Conservation (phyloP, 1,139 yeast genomes). For the Meyerozyma sp. region DNA sequence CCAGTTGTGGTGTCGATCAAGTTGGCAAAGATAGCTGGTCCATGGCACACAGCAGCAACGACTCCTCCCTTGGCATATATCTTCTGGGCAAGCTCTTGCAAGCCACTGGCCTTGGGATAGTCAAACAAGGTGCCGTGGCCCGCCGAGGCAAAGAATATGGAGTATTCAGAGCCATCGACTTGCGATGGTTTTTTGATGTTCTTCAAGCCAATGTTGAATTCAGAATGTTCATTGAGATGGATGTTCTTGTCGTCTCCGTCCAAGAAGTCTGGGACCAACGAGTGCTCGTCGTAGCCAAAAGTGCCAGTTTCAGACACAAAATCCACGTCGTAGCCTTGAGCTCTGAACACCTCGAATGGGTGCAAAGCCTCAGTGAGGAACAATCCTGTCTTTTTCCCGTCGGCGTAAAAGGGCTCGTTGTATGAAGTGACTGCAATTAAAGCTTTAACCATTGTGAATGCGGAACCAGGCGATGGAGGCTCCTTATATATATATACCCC, state of each 20-base stretch:
- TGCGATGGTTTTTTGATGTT: conserved; percentile 39
- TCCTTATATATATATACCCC: background rate
- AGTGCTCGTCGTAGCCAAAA: conserved; percentile 51
- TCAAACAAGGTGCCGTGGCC: conserved; percentile 63
- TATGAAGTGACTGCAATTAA: conserved; percentile 49
- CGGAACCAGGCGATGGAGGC: background rate
- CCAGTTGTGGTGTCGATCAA: conserved; percentile 39
- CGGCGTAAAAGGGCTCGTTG: conserved; percentile 46
- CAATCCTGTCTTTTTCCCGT: conserved; percentile 54
- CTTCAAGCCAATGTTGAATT: conserved; percentile 28
- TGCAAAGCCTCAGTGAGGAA: conserved; percentile 54
- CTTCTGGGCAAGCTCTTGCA: conserved; percentile 39
- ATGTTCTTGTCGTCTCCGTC: conserved; percentile 37
- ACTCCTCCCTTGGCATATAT: conserved; percentile 50
- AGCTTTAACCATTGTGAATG: conserved; percentile 27
- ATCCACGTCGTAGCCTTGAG: conserved; percentile 46
- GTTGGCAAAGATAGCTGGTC: conserved; percentile 50
- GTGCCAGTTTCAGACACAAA: conserved; percentile 56
- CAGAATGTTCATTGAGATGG: conserved; percentile 33
- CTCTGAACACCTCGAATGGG: conserved; percentile 44
- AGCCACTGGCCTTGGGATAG: conserved; percentile 45
- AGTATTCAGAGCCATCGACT: conserved; percentile 42
- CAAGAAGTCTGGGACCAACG: conserved; percentile 34
- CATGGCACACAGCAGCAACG: conserved; percentile 64
- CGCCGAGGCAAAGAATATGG: conserved; percentile 55